These are phyloP conservation scores for Arabis alpina DNA, from an alignment of 345 rosid species.

Conservation along the genomic window DNA sequence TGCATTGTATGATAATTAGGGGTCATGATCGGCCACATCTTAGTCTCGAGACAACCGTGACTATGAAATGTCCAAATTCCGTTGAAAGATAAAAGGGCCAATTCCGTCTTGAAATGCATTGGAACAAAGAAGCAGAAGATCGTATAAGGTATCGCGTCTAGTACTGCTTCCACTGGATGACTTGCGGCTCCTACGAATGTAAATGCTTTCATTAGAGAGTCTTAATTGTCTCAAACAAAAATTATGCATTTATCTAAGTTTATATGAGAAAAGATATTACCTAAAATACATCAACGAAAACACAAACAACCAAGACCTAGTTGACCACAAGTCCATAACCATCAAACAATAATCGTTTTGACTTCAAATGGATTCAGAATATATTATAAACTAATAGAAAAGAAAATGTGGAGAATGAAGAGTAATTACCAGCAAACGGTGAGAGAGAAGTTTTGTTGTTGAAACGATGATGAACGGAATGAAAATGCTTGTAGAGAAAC, in stretches of 20 bases:
- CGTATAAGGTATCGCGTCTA: conserved; percentile 1
- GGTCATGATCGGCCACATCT: conserved; percentile 22
- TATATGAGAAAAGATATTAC: too few species aligned
- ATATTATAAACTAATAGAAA: not conserved
- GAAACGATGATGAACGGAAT: conserved; percentile 18
- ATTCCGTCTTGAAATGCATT: not conserved
- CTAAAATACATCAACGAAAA: too few species aligned
- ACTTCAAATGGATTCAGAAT: too few species aligned
- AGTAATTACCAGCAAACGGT: conserved; percentile 22
- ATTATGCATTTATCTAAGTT: too few species aligned
- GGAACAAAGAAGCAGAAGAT: conserved; percentile 9
- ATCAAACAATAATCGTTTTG: too few species aligned
- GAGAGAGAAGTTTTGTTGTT: conserved; percentile 8
- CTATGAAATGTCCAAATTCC: conserved; percentile 2
- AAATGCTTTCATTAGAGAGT: not conserved
- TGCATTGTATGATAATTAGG: conserved; percentile 19
- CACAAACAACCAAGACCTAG: too few species aligned
- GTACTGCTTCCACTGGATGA: conserved; percentile 18
- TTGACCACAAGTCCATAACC: too few species aligned
- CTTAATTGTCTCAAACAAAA: too few species aligned
- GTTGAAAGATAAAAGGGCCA: not conserved
- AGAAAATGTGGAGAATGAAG: not conserved
- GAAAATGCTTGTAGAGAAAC: conserved; percentile 27
- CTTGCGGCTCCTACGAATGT: conserved; percentile 17
- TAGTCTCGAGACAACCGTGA: conserved; percentile 14